These are phyloP conservation scores for Stramenopiles sp. DNA, from an alignment of 352 stramenopile species.

Conservation along the genomic window DNA sequence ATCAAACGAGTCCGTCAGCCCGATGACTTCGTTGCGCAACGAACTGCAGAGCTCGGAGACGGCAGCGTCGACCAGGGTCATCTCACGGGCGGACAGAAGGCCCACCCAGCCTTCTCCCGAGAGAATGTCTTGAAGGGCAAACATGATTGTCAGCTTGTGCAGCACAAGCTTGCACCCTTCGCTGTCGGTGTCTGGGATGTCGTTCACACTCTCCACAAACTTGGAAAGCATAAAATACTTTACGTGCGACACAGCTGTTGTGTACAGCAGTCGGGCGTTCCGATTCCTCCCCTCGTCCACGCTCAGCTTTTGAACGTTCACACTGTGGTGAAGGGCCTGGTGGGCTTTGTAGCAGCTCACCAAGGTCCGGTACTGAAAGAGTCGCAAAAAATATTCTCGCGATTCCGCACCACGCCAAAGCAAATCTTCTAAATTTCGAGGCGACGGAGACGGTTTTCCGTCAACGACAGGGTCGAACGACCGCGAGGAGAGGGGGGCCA, in stretches of 20 bases:
- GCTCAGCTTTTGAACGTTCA: neutral
- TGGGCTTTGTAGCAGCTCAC: conserved; percentile 5
- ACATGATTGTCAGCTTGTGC: conserved; percentile 41
- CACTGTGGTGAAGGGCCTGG: neutral
- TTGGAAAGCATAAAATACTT: conserved; percentile 10
- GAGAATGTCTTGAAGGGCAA: conserved; percentile 48
- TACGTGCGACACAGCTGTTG: neutral
- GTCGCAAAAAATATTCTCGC: neutral
- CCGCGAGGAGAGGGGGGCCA: conserved; percentile 27
- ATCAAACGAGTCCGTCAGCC: conserved; percentile 47
- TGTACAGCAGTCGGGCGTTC: conserved; percentile 4
- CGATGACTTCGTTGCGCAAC: conserved; percentile 38
- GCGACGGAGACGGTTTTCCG: neutral
- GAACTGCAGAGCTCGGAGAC: conserved; percentile 30
- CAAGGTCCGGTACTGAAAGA: conserved; percentile 11
- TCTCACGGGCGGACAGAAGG: conserved; percentile 37
- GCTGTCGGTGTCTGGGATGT: neutral
- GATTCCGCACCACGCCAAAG: neutral
- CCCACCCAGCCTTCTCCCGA: conserved; percentile 26
- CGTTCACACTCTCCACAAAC: conserved; percentile 7
- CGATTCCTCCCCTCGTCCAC: neutral
- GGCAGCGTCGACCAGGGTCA: conserved; percentile 30
- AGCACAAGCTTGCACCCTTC: conserved; percentile 28
- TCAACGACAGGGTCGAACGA: neutral
- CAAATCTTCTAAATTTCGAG: neutral